A percentile compares a stretch with the other conserved stretches of the same genome.
phyloP scores from a whole-genome alignment of 2,329 filamentous ascomycete species.

The Trichophyton rubrum region DNA sequence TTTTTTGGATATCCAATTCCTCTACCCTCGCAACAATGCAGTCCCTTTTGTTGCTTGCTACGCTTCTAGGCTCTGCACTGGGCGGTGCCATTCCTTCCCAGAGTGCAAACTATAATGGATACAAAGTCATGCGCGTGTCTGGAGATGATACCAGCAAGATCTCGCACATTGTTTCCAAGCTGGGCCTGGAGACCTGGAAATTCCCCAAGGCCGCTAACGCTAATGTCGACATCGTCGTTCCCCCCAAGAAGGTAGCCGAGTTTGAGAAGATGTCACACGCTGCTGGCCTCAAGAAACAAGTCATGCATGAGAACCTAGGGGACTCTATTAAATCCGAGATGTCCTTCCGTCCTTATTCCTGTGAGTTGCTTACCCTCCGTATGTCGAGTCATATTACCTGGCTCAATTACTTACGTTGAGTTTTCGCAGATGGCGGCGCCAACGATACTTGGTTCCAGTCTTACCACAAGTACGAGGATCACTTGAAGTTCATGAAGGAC shows the following conservation, averaged over 20 bases:
- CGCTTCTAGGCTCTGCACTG: conserved; percentile 10
- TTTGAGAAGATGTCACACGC: conserved; percentile 25
- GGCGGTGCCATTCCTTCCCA: conserved; percentile 6
- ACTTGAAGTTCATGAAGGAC: conserved; percentile 38
- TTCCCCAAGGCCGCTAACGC: conserved; percentile 11
- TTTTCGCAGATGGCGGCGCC: conserved; percentile 14
- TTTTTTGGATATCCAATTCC: neutral
- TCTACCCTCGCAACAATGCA: conserved; percentile 8
- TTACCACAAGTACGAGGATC: conserved; percentile 44
- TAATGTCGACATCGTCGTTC: conserved; percentile 34
- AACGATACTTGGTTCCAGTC: conserved; percentile 40
- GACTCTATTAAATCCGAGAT: conserved; percentile 31
- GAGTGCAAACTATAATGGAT: conserved; percentile 14
- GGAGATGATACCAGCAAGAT: conserved; percentile 10
- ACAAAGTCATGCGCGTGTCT: conserved; percentile 15
- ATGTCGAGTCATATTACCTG: too few species aligned
- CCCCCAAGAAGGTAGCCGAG: conserved; percentile 26
- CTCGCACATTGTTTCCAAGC: conserved; percentile 11
- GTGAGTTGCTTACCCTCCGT: neutral
- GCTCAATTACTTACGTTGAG: neutral
- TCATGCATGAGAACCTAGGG: conserved; percentile 36
- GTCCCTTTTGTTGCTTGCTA: conserved; percentile 9
- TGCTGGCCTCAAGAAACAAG: conserved; percentile 21
- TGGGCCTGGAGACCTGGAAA: conserved; percentile 14
- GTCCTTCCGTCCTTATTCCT: conserved; percentile 11